Percentiles rank a stretch among this genome's conserved stretches.
Conservation (phyloP, 2,329 filamentous ascomycete genomes). For the Aspergillus vadensis region DNA sequence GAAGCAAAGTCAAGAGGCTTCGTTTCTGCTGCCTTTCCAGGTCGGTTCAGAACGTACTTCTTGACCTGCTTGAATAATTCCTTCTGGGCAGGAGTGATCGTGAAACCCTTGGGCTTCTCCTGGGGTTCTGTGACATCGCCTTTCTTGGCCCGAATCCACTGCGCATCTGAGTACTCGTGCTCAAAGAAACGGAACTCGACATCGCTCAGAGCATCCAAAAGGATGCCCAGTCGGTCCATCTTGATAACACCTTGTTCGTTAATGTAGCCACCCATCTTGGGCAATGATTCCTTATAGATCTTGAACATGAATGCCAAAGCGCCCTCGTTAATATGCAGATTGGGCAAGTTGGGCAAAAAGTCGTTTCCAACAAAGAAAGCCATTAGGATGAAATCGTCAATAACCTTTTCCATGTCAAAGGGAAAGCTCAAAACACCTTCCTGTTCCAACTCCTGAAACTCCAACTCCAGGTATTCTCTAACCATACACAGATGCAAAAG, state of each 20-base stretch:
- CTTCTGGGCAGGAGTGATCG: slow-evolving; percentile 78
- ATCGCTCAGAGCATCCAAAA: slow-evolving; percentile 81
- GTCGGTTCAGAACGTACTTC: slow-evolving; percentile 74
- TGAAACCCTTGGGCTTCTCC: slow-evolving; percentile 63
- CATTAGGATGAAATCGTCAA: slow-evolving; percentile 99
- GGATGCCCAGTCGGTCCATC: slow-evolving; percentile 71
- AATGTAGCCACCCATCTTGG: slow-evolving; percentile 87
- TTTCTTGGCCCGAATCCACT: slow-evolving; percentile 89
- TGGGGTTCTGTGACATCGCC: slow-evolving; percentile 64
- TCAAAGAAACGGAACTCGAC: slow-evolving; percentile 95
- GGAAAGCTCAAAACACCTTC: slow-evolving; percentile 71
- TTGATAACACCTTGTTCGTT: slow-evolving; percentile 95
- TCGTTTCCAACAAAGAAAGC: slow-evolving; percentile 99
- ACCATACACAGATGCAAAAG: slow-evolving; percentile 97
- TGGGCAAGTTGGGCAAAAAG: slow-evolving; percentile 94
- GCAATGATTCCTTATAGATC: slow-evolving; percentile 88
- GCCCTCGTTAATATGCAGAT: slow-evolving; percentile 97
- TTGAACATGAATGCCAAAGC: slow-evolving; percentile 96
- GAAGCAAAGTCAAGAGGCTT: slow-evolving; percentile 71
- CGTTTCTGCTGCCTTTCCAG: slow-evolving; percentile 49
- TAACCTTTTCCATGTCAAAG: slow-evolving; percentile 93
- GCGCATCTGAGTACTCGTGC: slow-evolving; percentile 80
- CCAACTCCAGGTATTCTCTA: slow-evolving; percentile 91
- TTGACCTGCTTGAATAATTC: slow-evolving; percentile 80
- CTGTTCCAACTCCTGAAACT: slow-evolving; percentile 88